Conservation (phyloP, 164 flowering plant genomes). For the Aristolochia contorta region DNA sequence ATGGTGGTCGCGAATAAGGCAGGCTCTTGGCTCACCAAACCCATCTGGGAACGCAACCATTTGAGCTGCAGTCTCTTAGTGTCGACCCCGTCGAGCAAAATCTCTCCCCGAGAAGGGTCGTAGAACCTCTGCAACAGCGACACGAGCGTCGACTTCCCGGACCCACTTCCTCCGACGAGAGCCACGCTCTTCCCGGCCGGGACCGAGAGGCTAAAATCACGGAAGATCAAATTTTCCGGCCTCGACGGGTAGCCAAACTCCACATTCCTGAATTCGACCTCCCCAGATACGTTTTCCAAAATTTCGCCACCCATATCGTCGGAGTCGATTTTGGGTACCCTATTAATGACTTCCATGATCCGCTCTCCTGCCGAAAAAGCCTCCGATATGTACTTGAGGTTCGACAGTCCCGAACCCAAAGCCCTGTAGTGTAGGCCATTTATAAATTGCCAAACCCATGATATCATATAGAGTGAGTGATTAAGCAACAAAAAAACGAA, state of each 20-base stretch:
- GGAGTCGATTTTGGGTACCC: constrained; percentile 70
- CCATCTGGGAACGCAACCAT: constrained; percentile 91
- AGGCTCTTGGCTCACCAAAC: constrained; percentile 90
- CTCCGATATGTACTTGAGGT: constrained; percentile 66
- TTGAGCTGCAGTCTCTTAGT: constrained; percentile 60
- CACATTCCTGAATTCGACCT: too few species aligned
- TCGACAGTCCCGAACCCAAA: constrained; percentile 61
- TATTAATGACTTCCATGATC: constrained; percentile 52
- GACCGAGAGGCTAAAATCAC: constrained; percentile 38
- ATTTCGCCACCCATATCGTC: constrained; percentile 59
- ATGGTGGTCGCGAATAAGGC: constrained; percentile 73
- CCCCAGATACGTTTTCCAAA: constrained; percentile 36
- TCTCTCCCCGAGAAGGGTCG: constrained; percentile 64
- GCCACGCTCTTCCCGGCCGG: constrained; percentile 76
- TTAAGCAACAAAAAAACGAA: too few species aligned
- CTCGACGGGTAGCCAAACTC: constrained; percentile 79
- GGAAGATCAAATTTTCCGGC: constrained; percentile 43
- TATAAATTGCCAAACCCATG: too few species aligned
- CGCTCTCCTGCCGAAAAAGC: constrained; percentile 62
- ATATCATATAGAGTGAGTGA: too few species aligned
- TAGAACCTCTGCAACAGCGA: constrained; percentile 69
- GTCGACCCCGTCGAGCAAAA: constrained; percentile 52
- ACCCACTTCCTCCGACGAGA: constrained; percentile 81
- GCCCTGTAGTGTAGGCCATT: too few species aligned
- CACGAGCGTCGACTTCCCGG: constrained; percentile 80